Evolutionary conservation across 2,329 filamentous ascomycete genomes (phyloP).

Genomic region (Curvularia sp.): DNA sequence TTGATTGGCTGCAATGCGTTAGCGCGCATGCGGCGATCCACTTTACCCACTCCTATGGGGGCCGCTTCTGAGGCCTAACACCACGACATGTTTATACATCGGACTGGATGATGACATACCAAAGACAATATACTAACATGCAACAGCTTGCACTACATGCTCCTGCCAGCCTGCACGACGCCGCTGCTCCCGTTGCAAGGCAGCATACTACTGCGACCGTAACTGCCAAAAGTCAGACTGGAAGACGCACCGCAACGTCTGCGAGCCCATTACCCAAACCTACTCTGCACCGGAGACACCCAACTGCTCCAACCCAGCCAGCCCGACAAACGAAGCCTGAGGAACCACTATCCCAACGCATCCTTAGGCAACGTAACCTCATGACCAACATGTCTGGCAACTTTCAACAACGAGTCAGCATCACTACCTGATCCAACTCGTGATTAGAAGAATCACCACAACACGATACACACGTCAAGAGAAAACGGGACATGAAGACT

Average conservation of each 20-base stretch:
- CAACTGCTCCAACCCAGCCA: slow-evolving; percentile 37
- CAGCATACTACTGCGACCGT: slow-evolving; percentile 58
- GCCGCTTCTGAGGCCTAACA: slow-evolving; percentile 15
- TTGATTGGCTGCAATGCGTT: slow-evolving; percentile 25
- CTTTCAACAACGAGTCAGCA: not conserved
- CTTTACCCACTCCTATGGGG: slow-evolving; percentile 20
- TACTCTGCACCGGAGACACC: slow-evolving; percentile 37
- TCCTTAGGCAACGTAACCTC: not conserved
- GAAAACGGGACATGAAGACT: not conserved
- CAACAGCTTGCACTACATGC: slow-evolving; percentile 36
- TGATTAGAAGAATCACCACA: not conserved
- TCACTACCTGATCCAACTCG: not conserved
- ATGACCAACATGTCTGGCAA: not conserved
- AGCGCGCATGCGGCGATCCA: slow-evolving; percentile 24
- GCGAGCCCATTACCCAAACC: slow-evolving; percentile 39
- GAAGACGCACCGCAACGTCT: slow-evolving; percentile 58
- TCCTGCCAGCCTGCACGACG: slow-evolving; percentile 31
- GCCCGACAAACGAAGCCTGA: slow-evolving; percentile 32
- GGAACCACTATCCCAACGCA: not conserved
- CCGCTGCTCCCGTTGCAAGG: slow-evolving; percentile 58
- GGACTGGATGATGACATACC: not conserved
- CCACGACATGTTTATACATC: slow-evolving; percentile 5
- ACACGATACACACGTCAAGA: not conserved
- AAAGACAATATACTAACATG: slow-evolving; percentile 11
- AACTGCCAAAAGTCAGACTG: slow-evolving; percentile 62